Evolutionary conservation across 345 rosid genomes (phyloP).

Genomic region (Isatis tinctoria): DNA sequence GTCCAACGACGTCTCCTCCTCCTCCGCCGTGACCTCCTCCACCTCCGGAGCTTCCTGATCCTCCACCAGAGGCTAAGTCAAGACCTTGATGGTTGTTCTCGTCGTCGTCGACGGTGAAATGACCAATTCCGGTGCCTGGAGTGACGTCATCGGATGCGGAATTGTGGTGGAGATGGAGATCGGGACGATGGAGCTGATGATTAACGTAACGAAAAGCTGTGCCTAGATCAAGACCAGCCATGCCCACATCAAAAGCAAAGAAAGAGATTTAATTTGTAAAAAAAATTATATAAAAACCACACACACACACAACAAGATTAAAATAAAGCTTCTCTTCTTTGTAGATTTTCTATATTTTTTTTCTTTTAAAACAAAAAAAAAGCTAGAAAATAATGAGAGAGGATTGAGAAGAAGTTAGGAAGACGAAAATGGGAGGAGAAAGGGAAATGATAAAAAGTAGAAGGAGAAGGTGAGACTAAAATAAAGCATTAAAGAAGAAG

Average conservation of each 20-base stretch:
- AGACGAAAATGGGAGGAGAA: constrained; percentile 25
- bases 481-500: constrained; percentile 36
- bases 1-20: constrained; percentile 34
- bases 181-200: constrained; percentile 49
- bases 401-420: constrained; percentile 10
- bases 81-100: constrained; percentile 47
- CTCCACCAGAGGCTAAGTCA: constrained; percentile 41
- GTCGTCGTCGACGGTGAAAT: constrained; percentile 37
- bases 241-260: constrained; percentile 35
- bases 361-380: not conserved
- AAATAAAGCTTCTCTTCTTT: constrained; percentile 30
- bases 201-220: constrained; percentile 43
- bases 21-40: constrained; percentile 33
- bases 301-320: constrained; percentile 30
- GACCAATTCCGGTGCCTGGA: constrained; percentile 35
- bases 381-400: constrained; percentile 11
- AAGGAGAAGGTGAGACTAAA: constrained; percentile 37
- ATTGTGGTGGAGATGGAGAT: constrained; percentile 37
- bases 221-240: constrained; percentile 57
- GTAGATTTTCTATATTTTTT: constrained; percentile 25
- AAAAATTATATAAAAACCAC: constrained; percentile 19
- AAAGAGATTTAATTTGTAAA: constrained; percentile 21
- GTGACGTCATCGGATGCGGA: constrained; percentile 41
- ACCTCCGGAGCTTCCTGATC: constrained; percentile 36
- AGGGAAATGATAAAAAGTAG: constrained; percentile 28